Evolutionary conservation across 495 filamentous ascomycete species (phyloP), one percentile per base, ranked within the genome.

Genomic region (Podospora tetraspora): DNA sequence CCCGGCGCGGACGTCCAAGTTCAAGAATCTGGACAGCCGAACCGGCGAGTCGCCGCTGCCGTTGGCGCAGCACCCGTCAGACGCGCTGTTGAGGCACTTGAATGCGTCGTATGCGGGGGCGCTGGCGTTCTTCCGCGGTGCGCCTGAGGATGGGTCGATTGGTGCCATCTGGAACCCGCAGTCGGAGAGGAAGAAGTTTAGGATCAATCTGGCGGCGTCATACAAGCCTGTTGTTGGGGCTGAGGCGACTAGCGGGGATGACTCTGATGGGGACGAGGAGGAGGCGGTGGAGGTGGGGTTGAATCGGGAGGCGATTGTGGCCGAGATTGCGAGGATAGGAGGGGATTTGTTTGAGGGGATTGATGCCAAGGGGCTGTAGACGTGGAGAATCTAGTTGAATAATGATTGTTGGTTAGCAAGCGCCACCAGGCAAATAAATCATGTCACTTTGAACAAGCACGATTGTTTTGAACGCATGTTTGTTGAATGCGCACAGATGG

Each of bases 151-250:
- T 57, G 74, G 78, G 58, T 77, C 88, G 1, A 87, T 97, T 73
- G 90, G 87, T 4, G 93, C 89, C 1, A 75, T 97, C 63, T 97
- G 94, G 94, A 94, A 91, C 71, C 93, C 92, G 5, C 81, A 83
- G 66, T 78, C 84, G 10, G 75, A 76, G 63, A 68, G 66, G 19
- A 82, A 88, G 70, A 71, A 79, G 3, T 94, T 91, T 80, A 92
- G 86, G 69, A 77, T 91, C 63, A 90, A 89, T 59, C 77, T 91
- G 70, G 80, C 87, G 1, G 90, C 89, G 68, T 91, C 90, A 34
- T 91, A 91, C 10, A 84, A 81, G 30, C 87, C 90, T 21, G 73
- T 76, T n/a, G 69, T 57, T 29, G 66, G 25, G 19, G 2, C 43
- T 10, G 62, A 63, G 27, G 58, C 27, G 7, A 2, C 25, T 24